A percentile compares a stretch with the other conserved stretches of the same genome.
Evolutionary conservation across 805 yeast species (phyloP).

Genomic region (Candida xyloterini): DNA sequence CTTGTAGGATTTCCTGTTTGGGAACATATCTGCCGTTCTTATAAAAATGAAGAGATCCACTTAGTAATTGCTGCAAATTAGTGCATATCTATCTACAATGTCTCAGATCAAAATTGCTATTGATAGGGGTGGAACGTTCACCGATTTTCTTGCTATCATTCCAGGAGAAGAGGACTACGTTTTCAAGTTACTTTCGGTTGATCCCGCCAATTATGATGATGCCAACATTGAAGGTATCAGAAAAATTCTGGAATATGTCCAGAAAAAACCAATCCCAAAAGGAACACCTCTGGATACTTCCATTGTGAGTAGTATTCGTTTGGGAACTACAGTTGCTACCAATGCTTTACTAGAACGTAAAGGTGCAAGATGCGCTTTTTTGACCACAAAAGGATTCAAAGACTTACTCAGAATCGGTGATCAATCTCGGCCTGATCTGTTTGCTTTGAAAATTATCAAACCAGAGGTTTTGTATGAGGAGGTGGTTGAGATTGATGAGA

Average conservation of each 20-base stretch:
- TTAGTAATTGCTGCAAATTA: not conserved
- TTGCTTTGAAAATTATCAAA: constrained; percentile 21
- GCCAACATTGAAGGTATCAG: constrained; percentile 30
- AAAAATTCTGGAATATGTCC: constrained; percentile 21
- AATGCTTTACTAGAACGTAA: constrained; percentile 26
- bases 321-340: constrained; percentile 32
- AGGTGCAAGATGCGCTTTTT: constrained; percentile 21
- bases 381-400: constrained; percentile 32
- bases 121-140: constrained; percentile 40
- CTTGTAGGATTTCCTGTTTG: not conserved
- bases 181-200: constrained; percentile 18
- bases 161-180: constrained; percentile 10
- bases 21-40: not conserved
- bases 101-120: constrained; percentile 12
- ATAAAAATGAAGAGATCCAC: not conserved
- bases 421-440: constrained; percentile 30
- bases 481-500: constrained; percentile 23
- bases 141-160: constrained; percentile 10
- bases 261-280: constrained; percentile 17
- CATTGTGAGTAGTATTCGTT: constrained; percentile 22
- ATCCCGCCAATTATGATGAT: constrained; percentile 27
- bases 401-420: constrained; percentile 34
- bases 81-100: not conserved
- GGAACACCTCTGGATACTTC: constrained; percentile 20
- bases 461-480: constrained; percentile 22